phyloP scores from a whole-genome alignment of 345 rosid species.

The Moricandia moricandioides region DNA sequence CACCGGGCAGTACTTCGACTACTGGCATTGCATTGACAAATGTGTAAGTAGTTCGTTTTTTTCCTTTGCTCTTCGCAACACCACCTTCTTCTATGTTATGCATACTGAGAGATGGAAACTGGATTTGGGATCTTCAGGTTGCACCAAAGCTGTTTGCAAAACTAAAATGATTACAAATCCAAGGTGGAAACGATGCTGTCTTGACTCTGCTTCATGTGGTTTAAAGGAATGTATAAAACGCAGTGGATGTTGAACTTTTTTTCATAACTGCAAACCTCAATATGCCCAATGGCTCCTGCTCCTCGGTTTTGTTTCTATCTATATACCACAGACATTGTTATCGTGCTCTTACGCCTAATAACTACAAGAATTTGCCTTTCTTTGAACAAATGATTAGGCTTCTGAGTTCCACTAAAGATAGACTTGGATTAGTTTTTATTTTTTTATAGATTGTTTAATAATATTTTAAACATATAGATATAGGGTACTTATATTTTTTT shows the following conservation, averaged over 20 bases:
- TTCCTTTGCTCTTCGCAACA: background rate
- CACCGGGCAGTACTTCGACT: constrained; percentile 88
- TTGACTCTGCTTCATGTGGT: constrained; percentile 24
- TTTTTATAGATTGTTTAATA: too few relatives aligned
- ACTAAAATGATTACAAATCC: constrained; percentile 43
- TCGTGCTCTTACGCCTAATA: constrained; percentile 10
- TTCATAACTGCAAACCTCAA: constrained; percentile 30
- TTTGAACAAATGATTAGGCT: background rate
- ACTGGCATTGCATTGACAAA: constrained; percentile 77
- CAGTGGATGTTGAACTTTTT: constrained; percentile 29
- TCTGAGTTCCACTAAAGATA: background rate
- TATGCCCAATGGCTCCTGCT: constrained; percentile 33
- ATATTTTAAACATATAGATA: too few relatives aligned
- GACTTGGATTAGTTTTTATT: too few relatives aligned
- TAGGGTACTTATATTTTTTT: too few relatives aligned
- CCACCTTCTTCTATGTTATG: background rate
- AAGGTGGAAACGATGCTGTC: constrained; percentile 18
- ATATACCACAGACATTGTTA: background rate
- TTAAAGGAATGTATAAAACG: constrained; percentile 27
- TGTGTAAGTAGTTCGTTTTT: constrained; percentile 53
- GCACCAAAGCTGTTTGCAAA: constrained; percentile 55
- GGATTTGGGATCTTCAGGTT: constrained; percentile 48
- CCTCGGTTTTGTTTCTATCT: constrained; percentile 30
- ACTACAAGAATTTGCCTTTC: background rate
- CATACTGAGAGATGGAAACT: background rate